These are phyloP conservation scores for Xylaria intraflava DNA, from an alignment of 495 filamentous ascomycete species.

Conservation along the genomic window DNA sequence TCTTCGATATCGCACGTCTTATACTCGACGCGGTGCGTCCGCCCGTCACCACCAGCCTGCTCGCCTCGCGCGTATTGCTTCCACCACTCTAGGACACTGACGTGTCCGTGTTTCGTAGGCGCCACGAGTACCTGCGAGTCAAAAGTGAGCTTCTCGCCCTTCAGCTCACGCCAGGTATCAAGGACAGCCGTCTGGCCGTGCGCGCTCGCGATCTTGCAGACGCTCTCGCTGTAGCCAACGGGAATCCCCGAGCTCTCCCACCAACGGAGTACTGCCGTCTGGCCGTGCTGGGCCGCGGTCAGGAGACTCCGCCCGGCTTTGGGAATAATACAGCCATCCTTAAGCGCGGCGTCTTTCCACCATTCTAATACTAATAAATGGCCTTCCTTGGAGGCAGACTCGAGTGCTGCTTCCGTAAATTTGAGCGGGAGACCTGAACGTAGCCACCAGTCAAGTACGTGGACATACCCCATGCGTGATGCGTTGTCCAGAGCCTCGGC, in stretches of 20 bases:
- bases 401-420: slow-evolving; percentile 79
- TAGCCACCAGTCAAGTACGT: slow-evolving; percentile 89
- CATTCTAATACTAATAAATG: slow-evolving; percentile 80
- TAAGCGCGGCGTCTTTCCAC: slow-evolving; percentile 65
- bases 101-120: slow-evolving; percentile 79
- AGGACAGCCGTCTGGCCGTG: slow-evolving; percentile 84
- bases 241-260: slow-evolving; percentile 74
- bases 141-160: slow-evolving; percentile 76
- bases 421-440: slow-evolving; percentile 70
- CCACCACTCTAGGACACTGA: slow-evolving; percentile 88
- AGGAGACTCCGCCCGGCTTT: slow-evolving; percentile 77
- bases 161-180: slow-evolving; percentile 69
- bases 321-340: slow-evolving; percentile 40
- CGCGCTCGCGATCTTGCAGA: slow-evolving; percentile 74
- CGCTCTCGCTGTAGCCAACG: slow-evolving; percentile 63
- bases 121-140: slow-evolving; percentile 85
- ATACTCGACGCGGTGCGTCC: slow-evolving; percentile 64
- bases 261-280: slow-evolving; percentile 65
- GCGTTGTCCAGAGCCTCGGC: slow-evolving; percentile 82
- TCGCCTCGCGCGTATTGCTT: slow-evolving; percentile 58
- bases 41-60: slow-evolving; percentile 35
- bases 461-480: slow-evolving; percentile 71
- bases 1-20: slow-evolving; percentile 95
- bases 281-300: slow-evolving; percentile 71
- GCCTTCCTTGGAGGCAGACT: slow-evolving; percentile 75